Evolutionary conservation across 2,329 filamentous ascomycete genomes (phyloP), one percentile per base, ranked within the genome.

Genomic region (Cylindrodendrum hubeiense): DNA sequence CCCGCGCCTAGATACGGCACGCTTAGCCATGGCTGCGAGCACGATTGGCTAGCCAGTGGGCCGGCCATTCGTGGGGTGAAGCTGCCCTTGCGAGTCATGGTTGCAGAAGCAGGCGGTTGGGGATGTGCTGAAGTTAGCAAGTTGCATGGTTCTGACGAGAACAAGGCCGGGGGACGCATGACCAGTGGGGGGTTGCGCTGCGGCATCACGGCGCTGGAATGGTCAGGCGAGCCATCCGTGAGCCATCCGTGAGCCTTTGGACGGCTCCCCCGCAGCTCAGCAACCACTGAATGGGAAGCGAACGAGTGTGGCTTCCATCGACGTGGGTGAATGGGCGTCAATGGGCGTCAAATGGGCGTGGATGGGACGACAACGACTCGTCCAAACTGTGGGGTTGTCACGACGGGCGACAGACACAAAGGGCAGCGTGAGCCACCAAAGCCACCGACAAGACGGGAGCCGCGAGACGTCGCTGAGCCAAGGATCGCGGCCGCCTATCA

Each of bases 1-100:
- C 54, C 62, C 62, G 50, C 66, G 61, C 65, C 65, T 72, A 70
- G 65, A 71, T 71, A 74, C 61, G 66, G 62, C 54, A 64, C 22
- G 41, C 24, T 21, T 28, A 34, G 24, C n/a, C 34, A 39, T 37
- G 54, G 21, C 33, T 10, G 22, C 30, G 6, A 30, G 21, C 41
- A 22, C 50, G 15, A 59, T 63, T 65, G 49, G 57, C 50, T 21
- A 39, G 28, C 8, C 13, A 5, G 34, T 15, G 49, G 33, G 50
- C 30, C n/a, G 46, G 41, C 41, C 49, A 30, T 30, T 47, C 21
- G 50, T 41, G 47, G 50, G 50, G 43, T 49, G 34, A 43, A 26
- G 37, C 56, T 44, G 46, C 37, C 56, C 8, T 52, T 51, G 56
- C 46, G 37, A 51, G 46, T 59, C 41, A 44, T 17, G 61, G 51